Percentiles rank a stretch among this genome's conserved stretches.
These are phyloP conservation scores for Phytophthora ramorum DNA, from an alignment of 352 stramenopile genomes.

Conservation along the genomic window DNA sequence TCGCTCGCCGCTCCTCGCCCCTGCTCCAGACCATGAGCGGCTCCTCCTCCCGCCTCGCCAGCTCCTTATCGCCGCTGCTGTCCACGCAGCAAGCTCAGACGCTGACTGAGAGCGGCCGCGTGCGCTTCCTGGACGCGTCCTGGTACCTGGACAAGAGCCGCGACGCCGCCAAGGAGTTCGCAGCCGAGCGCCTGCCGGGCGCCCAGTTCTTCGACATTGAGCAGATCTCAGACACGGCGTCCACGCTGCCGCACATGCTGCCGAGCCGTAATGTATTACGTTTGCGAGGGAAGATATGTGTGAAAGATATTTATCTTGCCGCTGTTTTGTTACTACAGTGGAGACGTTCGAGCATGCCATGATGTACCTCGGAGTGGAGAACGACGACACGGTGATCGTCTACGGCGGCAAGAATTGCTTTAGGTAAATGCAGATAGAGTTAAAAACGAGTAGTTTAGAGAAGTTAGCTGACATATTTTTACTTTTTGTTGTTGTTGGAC, in stretches of 20 bases:
- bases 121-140: conserved; percentile 81
- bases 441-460: background rate
- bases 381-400: conserved; percentile 77
- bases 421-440: conserved; percentile 41
- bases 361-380: conserved; percentile 68
- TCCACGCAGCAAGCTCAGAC: conserved; percentile 59
- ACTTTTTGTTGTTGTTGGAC: background rate
- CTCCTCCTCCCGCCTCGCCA: conserved; percentile 14
- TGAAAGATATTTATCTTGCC: background rate
- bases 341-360: conserved; percentile 76
- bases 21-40: conserved; percentile 14
- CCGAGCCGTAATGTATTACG: conserved; percentile 42
- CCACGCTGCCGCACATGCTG: conserved; percentile 88
- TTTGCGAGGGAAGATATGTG: background rate
- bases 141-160: conserved; percentile 86
- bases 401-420: conserved; percentile 88
- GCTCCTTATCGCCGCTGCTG: conserved; percentile 50
- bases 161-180: conserved; percentile 69
- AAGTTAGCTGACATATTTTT: background rate
- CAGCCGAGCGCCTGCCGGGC: conserved; percentile 67
- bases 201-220: conserved; percentile 95
- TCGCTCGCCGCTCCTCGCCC: conserved; percentile 6
- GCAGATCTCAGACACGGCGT: conserved; percentile 72
- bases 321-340: conserved; percentile 22
- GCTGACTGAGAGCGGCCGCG: conserved; percentile 39